A percentile compares a stretch with the other conserved stretches of the same genome.
Evolutionary conservation across 2,329 filamentous ascomycete species (phyloP).

Genomic region (Clonostachys solani): DNA sequence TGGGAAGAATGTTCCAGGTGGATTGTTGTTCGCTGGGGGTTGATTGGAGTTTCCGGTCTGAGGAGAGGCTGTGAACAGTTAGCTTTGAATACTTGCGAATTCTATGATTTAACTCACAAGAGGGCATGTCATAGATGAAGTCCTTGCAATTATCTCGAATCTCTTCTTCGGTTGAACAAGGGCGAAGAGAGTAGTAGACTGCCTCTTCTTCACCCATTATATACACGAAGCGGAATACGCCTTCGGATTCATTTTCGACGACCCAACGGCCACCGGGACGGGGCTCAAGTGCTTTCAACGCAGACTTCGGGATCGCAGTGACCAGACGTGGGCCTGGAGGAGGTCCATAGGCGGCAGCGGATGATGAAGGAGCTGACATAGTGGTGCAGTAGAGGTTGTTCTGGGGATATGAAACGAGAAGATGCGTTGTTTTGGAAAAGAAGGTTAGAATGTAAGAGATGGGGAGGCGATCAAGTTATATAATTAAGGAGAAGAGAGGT

Average conservation of each 20-base stretch:
- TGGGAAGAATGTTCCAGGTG: too few species aligned
- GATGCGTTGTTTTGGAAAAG: too few species aligned
- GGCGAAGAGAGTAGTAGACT: constrained; percentile 5
- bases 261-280: constrained; percentile 7
- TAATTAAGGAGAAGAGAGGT: too few species aligned
- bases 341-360: too few species aligned
- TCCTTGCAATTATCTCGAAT: constrained; percentile 4
- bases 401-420: too few species aligned
- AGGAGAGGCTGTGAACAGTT: not conserved
- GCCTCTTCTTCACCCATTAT: constrained; percentile 2
- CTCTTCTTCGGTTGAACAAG: constrained; percentile 7
- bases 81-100: not conserved
- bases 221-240: constrained; percentile 5
- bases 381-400: too few species aligned
- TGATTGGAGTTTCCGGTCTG: too few species aligned
- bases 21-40: too few species aligned
- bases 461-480: too few species aligned
- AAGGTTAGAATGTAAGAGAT: too few species aligned
- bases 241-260: constrained; percentile 4
- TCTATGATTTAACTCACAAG: not conserved
- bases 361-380: too few species aligned
- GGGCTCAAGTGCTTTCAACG: constrained; percentile 6
- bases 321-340: too few species aligned
- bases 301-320: not conserved
- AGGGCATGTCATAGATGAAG: constrained; percentile 4